These are phyloP conservation scores for Heterobasidion occidentale DNA, from an alignment of 1,284 basidiomycete species.

Conservation along the genomic window DNA sequence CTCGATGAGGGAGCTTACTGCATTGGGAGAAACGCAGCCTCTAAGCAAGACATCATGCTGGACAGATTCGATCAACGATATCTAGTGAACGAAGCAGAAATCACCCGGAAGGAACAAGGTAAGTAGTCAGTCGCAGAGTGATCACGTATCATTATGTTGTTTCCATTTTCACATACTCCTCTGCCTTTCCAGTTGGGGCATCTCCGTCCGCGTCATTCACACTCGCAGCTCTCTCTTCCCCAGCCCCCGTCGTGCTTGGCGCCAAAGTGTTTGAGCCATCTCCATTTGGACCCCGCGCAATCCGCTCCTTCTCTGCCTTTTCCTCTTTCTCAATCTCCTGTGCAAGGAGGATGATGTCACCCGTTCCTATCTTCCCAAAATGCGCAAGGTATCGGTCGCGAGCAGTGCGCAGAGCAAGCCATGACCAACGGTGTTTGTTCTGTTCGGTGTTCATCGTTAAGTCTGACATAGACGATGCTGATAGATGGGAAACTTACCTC, in stretches of 20 bases:
- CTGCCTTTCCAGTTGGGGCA: slow-evolving; percentile 4
- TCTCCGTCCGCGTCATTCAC: slow-evolving; percentile 1
- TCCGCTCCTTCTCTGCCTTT: slow-evolving; percentile 34
- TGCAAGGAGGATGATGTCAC: slow-evolving; percentile 55
- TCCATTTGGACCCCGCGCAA: slow-evolving; percentile 16
- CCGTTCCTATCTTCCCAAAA: slow-evolving; percentile 75
- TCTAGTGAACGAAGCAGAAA: too few relatives aligned
- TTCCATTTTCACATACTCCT: slow-evolving; percentile 51
- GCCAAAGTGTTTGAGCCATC: not conserved
- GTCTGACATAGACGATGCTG: not conserved
- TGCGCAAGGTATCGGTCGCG: slow-evolving; percentile 64
- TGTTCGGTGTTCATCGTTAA: slow-evolving; percentile 16
- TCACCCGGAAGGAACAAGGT: too few relatives aligned
- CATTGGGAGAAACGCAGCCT: too few relatives aligned
- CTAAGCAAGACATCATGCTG: too few relatives aligned
- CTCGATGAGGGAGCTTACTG: too few relatives aligned
- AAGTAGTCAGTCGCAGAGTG: too few relatives aligned
- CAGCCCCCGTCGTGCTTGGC: slow-evolving; percentile 7
- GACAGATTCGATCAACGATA: too few relatives aligned
- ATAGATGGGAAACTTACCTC: slow-evolving; percentile 34
- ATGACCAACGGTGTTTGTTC: slow-evolving; percentile 67
- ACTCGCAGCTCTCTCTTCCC: slow-evolving; percentile 4
- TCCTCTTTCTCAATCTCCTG: slow-evolving; percentile 64
- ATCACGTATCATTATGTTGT: not conserved
- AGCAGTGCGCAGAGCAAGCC: slow-evolving; percentile 71